A percentile compares a stretch with the other conserved stretches of the same genome.
These are phyloP conservation scores for peach (Prunus persica) DNA, from an alignment of 306 rosid species.

Conservation along the genomic window DNA sequence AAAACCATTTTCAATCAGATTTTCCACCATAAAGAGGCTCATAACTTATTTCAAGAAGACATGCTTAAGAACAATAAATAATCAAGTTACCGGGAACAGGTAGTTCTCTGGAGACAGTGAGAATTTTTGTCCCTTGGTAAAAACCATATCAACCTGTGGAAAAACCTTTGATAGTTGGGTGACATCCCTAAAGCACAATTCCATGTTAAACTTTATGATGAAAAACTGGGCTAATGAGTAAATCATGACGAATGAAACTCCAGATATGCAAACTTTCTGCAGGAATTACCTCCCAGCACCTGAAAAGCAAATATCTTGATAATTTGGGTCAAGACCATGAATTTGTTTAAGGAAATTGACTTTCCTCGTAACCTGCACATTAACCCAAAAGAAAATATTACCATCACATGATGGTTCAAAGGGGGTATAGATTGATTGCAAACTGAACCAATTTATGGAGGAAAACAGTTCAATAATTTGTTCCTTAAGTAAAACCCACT, in stretches of 20 bases:
- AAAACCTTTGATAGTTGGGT: conserved; percentile 32
- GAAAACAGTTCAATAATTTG: background rate
- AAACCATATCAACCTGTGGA: conserved; percentile 48
- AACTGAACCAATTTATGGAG: background rate
- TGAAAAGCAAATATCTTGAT: conserved; percentile 44
- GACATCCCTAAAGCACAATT: conserved; percentile 35
- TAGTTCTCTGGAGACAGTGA: conserved; percentile 43
- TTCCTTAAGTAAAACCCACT: background rate
- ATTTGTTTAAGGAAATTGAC: conserved; percentile 33
- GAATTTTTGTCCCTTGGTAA: conserved; percentile 35
- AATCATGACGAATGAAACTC: conserved; percentile 1
- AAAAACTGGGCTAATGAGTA: background rate
- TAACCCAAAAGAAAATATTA: background rate
- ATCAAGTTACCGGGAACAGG: conserved; percentile 45
- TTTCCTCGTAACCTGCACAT: conserved; percentile 35
- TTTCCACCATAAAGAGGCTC: background rate
- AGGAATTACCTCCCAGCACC: conserved; percentile 51
- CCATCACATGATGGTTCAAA: conserved; percentile 9
- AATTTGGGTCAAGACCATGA: conserved; percentile 47
- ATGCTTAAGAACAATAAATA: conserved; percentile 9
- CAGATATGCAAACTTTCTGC: background rate
- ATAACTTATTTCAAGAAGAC: background rate
- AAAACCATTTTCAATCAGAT: background rate
- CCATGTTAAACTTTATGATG: conserved; percentile 7
- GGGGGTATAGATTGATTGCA: background rate